Percentiles rank a stretch among this genome's conserved stretches.
Conservation (phyloP, 257 asterid species). For the Nicotiana tabacum region DNA sequence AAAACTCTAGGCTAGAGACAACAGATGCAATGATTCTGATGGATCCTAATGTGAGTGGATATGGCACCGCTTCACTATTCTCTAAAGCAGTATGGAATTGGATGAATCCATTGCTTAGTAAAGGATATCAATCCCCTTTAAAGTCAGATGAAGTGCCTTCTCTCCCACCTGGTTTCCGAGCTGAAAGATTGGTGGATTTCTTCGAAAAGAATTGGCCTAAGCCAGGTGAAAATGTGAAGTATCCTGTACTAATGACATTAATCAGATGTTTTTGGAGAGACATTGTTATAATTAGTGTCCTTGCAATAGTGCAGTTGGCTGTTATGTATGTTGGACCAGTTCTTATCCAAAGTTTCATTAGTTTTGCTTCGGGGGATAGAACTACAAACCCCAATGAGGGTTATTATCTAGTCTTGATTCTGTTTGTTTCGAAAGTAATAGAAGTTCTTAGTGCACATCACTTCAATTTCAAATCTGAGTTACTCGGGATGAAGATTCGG, state of each 20-base stretch:
- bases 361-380: slow-evolving; percentile 39
- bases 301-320: slow-evolving; percentile 33
- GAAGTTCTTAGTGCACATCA: slow-evolving; percentile 74
- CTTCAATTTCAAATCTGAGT: slow-evolving; percentile 46
- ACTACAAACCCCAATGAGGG: slow-evolving; percentile 29
- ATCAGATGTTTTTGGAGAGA: slow-evolving; percentile 56
- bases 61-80: slow-evolving; percentile 46
- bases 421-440: slow-evolving; percentile 34
- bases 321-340: slow-evolving; percentile 59
- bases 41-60: slow-evolving; percentile 39
- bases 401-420: slow-evolving; percentile 32
- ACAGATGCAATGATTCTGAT: slow-evolving; percentile 4
- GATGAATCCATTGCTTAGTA: slow-evolving; percentile 55
- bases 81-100: slow-evolving; percentile 50
- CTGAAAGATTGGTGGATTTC: slow-evolving; percentile 41
- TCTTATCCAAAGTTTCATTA: slow-evolving; percentile 49
- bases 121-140: slow-evolving; percentile 46
- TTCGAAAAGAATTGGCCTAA: slow-evolving; percentile 46
- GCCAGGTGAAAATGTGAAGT: slow-evolving; percentile 32
- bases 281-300: slow-evolving; percentile 39
- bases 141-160: slow-evolving; percentile 51
- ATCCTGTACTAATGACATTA: slow-evolving; percentile 43
- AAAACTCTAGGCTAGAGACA: slow-evolving; percentile 6
- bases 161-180: slow-evolving; percentile 42
- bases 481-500: slow-evolving; percentile 66